Conservation (phyloP, 2,329 filamentous ascomycete species). For the Fusarium sp. region DNA sequence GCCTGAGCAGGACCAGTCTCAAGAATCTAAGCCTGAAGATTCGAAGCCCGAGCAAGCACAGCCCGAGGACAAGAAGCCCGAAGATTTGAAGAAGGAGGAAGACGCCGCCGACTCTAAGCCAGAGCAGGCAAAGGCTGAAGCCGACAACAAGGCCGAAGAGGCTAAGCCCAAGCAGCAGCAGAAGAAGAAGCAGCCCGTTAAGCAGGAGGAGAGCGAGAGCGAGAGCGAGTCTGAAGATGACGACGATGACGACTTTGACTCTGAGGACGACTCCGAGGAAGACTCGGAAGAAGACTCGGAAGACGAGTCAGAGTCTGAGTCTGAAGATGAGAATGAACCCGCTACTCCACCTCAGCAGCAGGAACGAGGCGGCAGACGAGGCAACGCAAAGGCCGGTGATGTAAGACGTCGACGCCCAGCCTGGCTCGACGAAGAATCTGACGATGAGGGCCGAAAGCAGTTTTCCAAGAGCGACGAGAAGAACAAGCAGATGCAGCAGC, state of each 20-base stretch:
- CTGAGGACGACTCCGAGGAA: constrained; percentile 36
- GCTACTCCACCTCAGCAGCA: constrained; percentile 41
- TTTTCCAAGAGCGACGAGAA: constrained; percentile 6
- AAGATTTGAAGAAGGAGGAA: constrained; percentile 26
- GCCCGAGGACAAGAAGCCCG: constrained; percentile 22
- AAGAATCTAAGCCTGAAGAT: constrained; percentile 6
- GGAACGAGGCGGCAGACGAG: constrained; percentile 18
- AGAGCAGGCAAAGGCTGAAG: constrained; percentile 18
- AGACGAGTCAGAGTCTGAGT: constrained; percentile 39
- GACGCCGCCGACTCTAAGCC: constrained; percentile 7
- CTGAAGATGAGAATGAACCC: constrained; percentile 44
- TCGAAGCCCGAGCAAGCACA: constrained; percentile 17
- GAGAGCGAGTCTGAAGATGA: constrained; percentile 31
- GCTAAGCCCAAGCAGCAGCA: constrained; percentile 26
- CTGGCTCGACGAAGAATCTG: constrained; percentile 44
- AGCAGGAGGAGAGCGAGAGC: constrained; percentile 34
- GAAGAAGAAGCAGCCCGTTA: constrained; percentile 13
- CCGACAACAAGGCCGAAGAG: constrained; percentile 8
- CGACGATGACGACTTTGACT: constrained; percentile 33
- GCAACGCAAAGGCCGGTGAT: constrained; percentile 22
- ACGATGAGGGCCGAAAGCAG: constrained; percentile 35
- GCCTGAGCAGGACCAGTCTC: constrained; percentile 18
- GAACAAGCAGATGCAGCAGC: constrained; percentile 14
- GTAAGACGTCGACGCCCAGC: constrained; percentile 35
- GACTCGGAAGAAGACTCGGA: constrained; percentile 36